A percentile compares a stretch with the other conserved stretches of the same genome.
Evolutionary conservation across 2,329 filamentous ascomycete species (phyloP).

Genomic region (Aplosporella prunicola): DNA sequence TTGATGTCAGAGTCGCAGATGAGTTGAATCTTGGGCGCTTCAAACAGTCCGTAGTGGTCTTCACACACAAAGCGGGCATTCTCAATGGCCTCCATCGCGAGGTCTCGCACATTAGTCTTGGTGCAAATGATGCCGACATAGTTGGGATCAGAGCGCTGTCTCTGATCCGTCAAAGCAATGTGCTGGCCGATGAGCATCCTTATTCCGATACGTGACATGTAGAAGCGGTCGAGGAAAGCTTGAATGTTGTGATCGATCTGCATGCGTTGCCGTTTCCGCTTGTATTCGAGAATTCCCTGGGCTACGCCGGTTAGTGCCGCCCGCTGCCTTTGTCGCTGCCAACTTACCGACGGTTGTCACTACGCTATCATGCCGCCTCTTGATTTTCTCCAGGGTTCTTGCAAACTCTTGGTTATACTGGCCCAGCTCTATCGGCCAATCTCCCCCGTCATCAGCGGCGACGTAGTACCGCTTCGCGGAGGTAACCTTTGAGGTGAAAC

Average conservation of each 20-base stretch:
- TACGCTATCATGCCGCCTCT: constrained; percentile 89
- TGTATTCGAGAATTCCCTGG: constrained; percentile 96
- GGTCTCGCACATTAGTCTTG: constrained; percentile 89
- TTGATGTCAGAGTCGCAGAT: constrained; percentile 89
- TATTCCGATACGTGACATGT: constrained; percentile 99
- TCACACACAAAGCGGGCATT: constrained; percentile 99
- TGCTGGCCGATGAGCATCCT: constrained; percentile 99
- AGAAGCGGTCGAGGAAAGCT: constrained; percentile 95
- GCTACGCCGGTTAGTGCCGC: constrained; percentile 35
- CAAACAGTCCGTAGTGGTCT: constrained; percentile 95
- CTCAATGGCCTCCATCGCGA: constrained; percentile 94
- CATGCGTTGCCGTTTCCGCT: constrained; percentile 90
- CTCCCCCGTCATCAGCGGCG: constrained; percentile 73
- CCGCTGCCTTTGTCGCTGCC: background rate
- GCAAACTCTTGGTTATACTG: constrained; percentile 91
- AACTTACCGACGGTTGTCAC: constrained; percentile 71
- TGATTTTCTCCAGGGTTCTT: constrained; percentile 84
- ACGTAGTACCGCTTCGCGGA: constrained; percentile 70
- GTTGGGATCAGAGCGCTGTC: constrained; percentile 75
- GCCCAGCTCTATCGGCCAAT: constrained; percentile 90
- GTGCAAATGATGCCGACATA: constrained; percentile 99
- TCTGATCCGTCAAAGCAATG: constrained; percentile 91
- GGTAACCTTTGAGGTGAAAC: constrained; percentile 40
- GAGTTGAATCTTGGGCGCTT: constrained; percentile 91
- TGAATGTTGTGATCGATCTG: constrained; percentile 98